Evolutionary conservation across 2,329 filamentous ascomycete genomes (phyloP), one percentile per base, ranked within the genome.

Genomic region (Ascochyta clinopodiicola): DNA sequence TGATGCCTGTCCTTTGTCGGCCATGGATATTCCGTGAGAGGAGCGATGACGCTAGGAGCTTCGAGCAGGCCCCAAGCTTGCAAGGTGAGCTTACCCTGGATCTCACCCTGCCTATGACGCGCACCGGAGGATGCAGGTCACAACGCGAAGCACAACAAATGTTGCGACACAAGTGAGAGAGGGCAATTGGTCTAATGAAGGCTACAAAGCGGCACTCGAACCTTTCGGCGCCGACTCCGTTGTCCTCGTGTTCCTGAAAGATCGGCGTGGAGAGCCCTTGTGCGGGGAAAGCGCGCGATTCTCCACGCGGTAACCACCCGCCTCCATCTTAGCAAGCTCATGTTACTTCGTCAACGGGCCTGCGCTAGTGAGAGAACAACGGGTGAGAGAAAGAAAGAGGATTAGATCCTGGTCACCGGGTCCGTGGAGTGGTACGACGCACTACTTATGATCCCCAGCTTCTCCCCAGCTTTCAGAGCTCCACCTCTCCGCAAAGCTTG

Each of bases 211-310:
- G 17, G 51, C 48, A 43, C 31, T 42, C 43, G 24, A 53, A 46
- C 35, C 54, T 17, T 24, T 51, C 55, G 48, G 43, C 27, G 31
- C 29, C 32, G 39, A 57, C 59, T 57, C 57, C 60, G 59, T 66
- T 59, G 63, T 66, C 52, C 62, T 55, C 56, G 59, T 62, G 63
- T 69, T 57, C 68, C 68, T 70, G 60, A 53, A 42, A 38, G 61
- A 64, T 66, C 63, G 56, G 48, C 61, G 57, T 51, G 57, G 44
- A 45, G 22, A 43, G 38, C 44, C 57, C 56, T 57, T 51, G 60
- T 70, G 67, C 68, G 67, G 69, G 67, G 62, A 66, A 63, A 59
- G 45, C 55, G 55, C 57, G 60, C 57, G 57, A 61, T 59, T 48
- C 43, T 52, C 48, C 53, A 52, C 47, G 51, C 51, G 53, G 59